phyloP scores from a whole-genome alignment of 78 protist genomes.

The Speleostelium caveatum region DNA sequence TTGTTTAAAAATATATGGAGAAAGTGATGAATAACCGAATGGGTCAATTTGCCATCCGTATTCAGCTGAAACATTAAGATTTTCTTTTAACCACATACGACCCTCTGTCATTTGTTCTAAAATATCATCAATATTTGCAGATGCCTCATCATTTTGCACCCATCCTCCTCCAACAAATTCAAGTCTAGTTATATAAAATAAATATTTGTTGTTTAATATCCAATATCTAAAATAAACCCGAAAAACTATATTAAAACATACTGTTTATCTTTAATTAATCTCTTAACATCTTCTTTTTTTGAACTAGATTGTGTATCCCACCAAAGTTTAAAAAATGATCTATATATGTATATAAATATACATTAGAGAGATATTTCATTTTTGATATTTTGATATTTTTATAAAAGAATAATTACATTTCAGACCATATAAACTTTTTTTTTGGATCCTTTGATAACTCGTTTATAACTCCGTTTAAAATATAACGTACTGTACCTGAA shows the following conservation, averaged over 20 bases:
- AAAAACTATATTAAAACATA: no score
- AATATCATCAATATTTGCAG: slow-evolving; percentile 22
- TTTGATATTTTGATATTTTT: neutral
- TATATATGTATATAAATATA: neutral
- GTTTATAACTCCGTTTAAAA: neutral
- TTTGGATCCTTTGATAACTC: neutral
- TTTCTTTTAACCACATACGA: slow-evolving; percentile 66
- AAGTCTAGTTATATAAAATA: no score
- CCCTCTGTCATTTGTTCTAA: slow-evolving; percentile 92
- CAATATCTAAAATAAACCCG: no score
- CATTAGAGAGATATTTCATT: neutral
- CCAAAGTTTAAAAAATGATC: slow-evolving; percentile 84
- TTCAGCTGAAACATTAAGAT: slow-evolving; percentile 48
- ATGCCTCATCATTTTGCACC: slow-evolving; percentile 92
- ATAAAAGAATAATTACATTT: neutral
- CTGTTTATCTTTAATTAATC: slow-evolving; percentile 27
- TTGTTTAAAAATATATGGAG: slow-evolving; percentile 40
- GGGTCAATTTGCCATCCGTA: slow-evolving; percentile 94
- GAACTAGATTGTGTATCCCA: slow-evolving; percentile 12
- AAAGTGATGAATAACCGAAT: slow-evolving; percentile 83
- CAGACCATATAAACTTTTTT: slow-evolving; percentile 21
- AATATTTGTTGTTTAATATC: no score
- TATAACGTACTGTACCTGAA: neutral
- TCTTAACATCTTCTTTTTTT: neutral
- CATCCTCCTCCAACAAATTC: slow-evolving; percentile 88